Evolutionary conservation across 805 yeast genomes (phyloP).

Genomic region (Candida glaebosa): DNA sequence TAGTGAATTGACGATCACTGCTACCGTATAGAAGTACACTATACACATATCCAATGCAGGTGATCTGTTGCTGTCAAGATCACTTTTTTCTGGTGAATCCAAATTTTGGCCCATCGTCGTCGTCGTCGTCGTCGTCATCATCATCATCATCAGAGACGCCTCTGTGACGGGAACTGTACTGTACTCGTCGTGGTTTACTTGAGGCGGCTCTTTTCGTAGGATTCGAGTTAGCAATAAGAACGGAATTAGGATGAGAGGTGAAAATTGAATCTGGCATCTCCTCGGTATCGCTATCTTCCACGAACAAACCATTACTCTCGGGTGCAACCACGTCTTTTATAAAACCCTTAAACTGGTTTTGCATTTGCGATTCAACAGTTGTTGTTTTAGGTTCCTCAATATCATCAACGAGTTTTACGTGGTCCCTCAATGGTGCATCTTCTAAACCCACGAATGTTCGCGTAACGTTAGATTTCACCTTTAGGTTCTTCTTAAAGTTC

Average conservation of each 20-base stretch:
- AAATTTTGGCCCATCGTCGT: conserved; percentile 32
- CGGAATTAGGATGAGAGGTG: conserved; percentile 1
- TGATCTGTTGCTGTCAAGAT: background rate
- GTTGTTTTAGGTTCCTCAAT: background rate
- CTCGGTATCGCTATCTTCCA: conserved; percentile 9
- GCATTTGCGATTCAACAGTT: conserved; percentile 8
- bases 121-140: conserved; percentile 26
- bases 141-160: conserved; percentile 12
- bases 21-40: no score
- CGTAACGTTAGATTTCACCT: conserved; percentile 15
- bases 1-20: no score
- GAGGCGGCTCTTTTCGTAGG: background rate
- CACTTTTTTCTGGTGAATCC: conserved; percentile 21
- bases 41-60: background rate
- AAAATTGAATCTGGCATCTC: conserved; percentile 6
- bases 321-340: conserved; percentile 15
- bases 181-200: conserved; percentile 5
- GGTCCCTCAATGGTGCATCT: background rate
- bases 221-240: background rate
- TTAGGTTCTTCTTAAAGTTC: conserved; percentile 22
- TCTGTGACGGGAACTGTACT: background rate
- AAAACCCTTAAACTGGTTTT: conserved; percentile 14
- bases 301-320: conserved; percentile 10
- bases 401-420: background rate
- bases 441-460: conserved; percentile 20